phyloP scores from a whole-genome alignment of 352 stramenopile genomes.

The Blastocystis sp. region DNA sequence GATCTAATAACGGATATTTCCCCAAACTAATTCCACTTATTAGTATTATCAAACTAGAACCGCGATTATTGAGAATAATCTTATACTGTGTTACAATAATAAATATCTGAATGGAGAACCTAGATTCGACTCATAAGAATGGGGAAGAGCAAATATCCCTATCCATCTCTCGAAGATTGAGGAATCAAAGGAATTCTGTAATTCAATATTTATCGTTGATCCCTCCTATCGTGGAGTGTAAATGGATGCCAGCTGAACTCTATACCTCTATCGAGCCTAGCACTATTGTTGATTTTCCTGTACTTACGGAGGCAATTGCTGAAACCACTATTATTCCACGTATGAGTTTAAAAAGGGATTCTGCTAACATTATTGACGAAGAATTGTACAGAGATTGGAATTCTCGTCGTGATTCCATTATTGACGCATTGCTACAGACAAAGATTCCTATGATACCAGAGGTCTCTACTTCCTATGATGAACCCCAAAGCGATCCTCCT shows the following conservation, averaged over 20 bases:
- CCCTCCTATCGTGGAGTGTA: background rate
- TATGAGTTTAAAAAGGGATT: background rate
- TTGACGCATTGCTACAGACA: slow-evolving; percentile 25
- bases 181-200: background rate
- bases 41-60: background rate
- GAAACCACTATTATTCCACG: background rate
- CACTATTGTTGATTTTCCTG: background rate
- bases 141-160: background rate
- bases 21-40: background rate
- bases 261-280: background rate
- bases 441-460: background rate
- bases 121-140: background rate
- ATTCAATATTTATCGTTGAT: background rate
- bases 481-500: background rate
- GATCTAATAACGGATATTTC: background rate
- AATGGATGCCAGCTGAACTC: background rate
- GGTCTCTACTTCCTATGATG: background rate
- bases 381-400: background rate
- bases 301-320: background rate
- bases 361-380: background rate
- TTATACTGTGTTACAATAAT: background rate
- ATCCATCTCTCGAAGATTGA: background rate
- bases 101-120: background rate
- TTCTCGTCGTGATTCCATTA: background rate
- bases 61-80: background rate